Evolutionary conservation across 495 filamentous ascomycete species (phyloP).

Genomic region (Hamigera avellanea): DNA sequence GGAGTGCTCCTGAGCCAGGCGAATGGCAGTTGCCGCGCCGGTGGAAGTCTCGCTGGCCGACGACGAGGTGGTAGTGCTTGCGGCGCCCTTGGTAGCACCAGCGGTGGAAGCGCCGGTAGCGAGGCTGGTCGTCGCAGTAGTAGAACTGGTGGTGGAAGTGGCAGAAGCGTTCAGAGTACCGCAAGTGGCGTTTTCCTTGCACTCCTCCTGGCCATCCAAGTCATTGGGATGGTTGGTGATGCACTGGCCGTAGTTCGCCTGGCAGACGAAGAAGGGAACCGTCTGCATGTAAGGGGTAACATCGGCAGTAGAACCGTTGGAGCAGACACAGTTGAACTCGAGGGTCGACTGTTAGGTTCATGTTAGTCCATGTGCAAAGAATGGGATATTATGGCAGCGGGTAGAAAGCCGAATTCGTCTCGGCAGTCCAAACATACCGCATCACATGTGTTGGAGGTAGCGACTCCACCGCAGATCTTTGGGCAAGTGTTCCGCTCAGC

Average conservation of each 20-base stretch:
- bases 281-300: conserved; percentile 40
- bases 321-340: conserved; percentile 42
- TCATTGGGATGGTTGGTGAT: conserved; percentile 33
- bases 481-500: conserved; percentile 37
- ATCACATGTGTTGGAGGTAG: conserved; percentile 30
- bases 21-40: conserved; percentile 20
- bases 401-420: too few species aligned
- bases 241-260: conserved; percentile 38
- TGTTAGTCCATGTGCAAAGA: too few species aligned
- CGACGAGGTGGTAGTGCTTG: conserved; percentile 7
- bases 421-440: conserved; percentile 20
- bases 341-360: conserved; percentile 37
- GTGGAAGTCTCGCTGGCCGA: conserved; percentile 18
- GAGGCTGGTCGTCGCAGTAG: conserved; percentile 3
- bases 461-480: conserved; percentile 28
- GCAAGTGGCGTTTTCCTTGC: conserved; percentile 28
- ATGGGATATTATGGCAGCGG: too few species aligned
- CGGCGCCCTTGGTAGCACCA: conserved; percentile 6
- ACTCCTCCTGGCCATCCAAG: conserved; percentile 30
- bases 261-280: conserved; percentile 47
- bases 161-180: conserved; percentile 37
- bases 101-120: conserved; percentile 2
- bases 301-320: conserved; percentile 38
- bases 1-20: conserved; percentile 34
- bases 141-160: conserved; percentile 14